Evolutionary conservation across 345 rosid species (phyloP), one percentile per base, ranked within the genome.

Genomic region (Moringa oleifera): DNA sequence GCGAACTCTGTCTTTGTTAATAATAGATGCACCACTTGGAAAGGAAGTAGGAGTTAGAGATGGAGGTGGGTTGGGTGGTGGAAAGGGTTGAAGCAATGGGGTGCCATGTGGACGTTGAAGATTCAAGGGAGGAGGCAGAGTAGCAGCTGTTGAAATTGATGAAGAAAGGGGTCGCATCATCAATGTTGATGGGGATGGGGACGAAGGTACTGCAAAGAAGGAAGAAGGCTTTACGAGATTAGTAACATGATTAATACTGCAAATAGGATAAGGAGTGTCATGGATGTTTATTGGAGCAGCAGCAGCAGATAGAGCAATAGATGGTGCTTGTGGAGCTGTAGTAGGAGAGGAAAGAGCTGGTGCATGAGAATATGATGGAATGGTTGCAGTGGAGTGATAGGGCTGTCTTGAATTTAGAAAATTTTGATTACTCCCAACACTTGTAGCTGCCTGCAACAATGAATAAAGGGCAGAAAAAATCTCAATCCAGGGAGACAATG

Each of bases 41-140:
- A 74, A 23, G 18, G 74, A 60, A 55, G 51, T 65, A 28, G 87
- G 88, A 47, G 88, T 75, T 25, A 87, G 84, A 61, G 89, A 80
- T 21, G 77, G 77, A 19, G 93, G 83, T 68, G 87, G 87, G 52
- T 66, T 66, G 23, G 90, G 85, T 25, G 94, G 90, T 51, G 89
- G 87, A 62, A 87, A 84, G 28, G 89, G 90, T 72, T 87, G 85
- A 74, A 82, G 90, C 79, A 87, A 25, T 58, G 87, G 89, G 33
- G 83, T 65, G 57, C 90, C 87, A 63, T 82, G 76, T 6, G 85
- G 84, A 20, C 83, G 86, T 66, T 77, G 88, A 72, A 75, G 63
- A 73, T 65, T 82, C 59, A 81, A 20, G 61, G 84, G 75, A 64
- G 83, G 78, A 41, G 75, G 75, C 57, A 75, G 69, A 65, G 86